Base-by-base conservation (phyloP, 2,329 filamentous ascomycete species). In the Pestalotiopsis fici region DNA sequence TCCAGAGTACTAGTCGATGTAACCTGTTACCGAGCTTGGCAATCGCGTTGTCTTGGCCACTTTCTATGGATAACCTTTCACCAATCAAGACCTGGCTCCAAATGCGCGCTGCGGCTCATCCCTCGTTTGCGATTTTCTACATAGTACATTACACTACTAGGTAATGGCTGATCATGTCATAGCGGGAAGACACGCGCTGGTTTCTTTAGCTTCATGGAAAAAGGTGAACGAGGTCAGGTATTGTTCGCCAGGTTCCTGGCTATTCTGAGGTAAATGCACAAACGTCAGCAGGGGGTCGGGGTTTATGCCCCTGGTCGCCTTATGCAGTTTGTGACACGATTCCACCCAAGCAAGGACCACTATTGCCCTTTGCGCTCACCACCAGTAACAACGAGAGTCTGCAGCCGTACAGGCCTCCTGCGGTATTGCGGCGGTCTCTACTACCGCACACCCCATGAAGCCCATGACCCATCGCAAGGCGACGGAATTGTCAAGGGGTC, bases 101-200 rank as follows among this genome's bases (percentile, higher is more conserved):
- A n/a, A 60, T 60, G 57, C 57, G 31, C 12, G 57, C 28, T 60
- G 57, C 57, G 57, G 57, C 27, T 60, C 57, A 28, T 60, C 57
- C 57, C 57, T 60, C 28, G 57, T 21, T 31, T 18, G 5, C 25
- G 27, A 37, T 4, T 39, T 21, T 37, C 21, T 9, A n/a, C n/a
- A 18, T 43, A n/a, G n/a, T 9, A n/a, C n/a, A n/a, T 18, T 18
- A 50, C 43, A 50, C 9, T 50, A 21, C 43, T 50, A 50, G 18
- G 43, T 21, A n/a, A 50, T 50, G 18, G 43, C 43, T 50, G n/a
- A 50, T 50, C 43, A 50, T 50, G 43, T 50, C 43, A 50, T 50
- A 50, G 43, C 43, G 43, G 43, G 18, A 50, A 50, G 43, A 50
- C 43, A 50, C 18, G 43, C 43, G 43, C 6, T 50, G 43, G n/a